Base-by-base conservation (phyloP, 2,329 filamentous ascomycete species). In the Celoporthe dispersa region DNA sequence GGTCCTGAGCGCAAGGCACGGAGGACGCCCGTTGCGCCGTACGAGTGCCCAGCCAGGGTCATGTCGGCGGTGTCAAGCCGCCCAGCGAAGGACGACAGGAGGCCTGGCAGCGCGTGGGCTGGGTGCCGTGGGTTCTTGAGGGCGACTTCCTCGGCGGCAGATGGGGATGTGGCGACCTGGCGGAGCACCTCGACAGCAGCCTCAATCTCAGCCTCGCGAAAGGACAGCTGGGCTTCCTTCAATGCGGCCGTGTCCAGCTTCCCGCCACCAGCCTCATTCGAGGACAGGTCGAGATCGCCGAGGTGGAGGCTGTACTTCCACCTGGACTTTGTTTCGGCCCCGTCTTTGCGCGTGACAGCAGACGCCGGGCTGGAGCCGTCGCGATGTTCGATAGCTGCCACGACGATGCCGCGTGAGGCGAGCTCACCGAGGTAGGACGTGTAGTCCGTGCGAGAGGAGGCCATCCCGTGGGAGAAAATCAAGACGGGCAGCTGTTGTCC, bases 21-120 rank as follows among this genome's bases (percentile, higher is more conserved):
- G 28, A 91, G 80, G 0, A 87, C 89, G 2, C 87, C 84, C 0
- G 90, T 91, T 1, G 89, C 90, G 64, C 90, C 90, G 78, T 89
- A 91, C 0, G 88, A 90, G 76, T 92, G 90, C 0, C 90, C 90
- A 3, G 82, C 86, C 11, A 91, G 82, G 61, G 87, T 83, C 73
- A 90, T 83, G 48, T 85, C 82, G 39, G 84, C 79, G 61, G 85
- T 80, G 76, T 90, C 84, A 8, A 92, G 82, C 12, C 88, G 83
- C 68, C 80, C 79, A 48, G 81, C 77, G 84, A 89, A 92, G 22
- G 79, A 78, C 3, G 80, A 74, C 1, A 90, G 81, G 22, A 63
- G 37, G 2, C 6, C n/a, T 19, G 25, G 51, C 25, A 25, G 12
- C 11, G 28, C 25, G 53, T 19, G 28, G 11, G 7, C 25, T 16